Percentiles rank a stretch among this genome's conserved stretches.
Evolutionary conservation across 2,329 filamentous ascomycete genomes (phyloP).

Genomic region (Chlorencoelia australis): DNA sequence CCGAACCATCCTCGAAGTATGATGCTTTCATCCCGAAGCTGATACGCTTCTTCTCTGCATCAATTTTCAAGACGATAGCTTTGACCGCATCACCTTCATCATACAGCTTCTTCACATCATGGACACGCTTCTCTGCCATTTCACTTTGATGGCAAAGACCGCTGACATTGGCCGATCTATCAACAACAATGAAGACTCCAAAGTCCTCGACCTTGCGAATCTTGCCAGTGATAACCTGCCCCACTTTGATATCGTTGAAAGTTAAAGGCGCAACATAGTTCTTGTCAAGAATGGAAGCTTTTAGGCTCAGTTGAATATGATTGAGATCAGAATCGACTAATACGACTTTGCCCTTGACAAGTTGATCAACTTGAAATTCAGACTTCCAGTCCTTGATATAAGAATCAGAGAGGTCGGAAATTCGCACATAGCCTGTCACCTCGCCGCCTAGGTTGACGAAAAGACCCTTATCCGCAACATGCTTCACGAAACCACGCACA

Average conservation of each 20-base stretch:
- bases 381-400: slow-evolving; percentile 96
- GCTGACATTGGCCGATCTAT: slow-evolving; percentile 79
- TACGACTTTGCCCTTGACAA: slow-evolving; percentile 80
- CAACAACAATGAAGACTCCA: slow-evolving; percentile 86
- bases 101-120: slow-evolving; percentile 83
- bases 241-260: slow-evolving; percentile 66
- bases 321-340: slow-evolving; percentile 56
- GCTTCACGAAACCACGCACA: slow-evolving; percentile 84
- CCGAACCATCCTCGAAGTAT: slow-evolving; percentile 61
- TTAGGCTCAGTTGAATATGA: slow-evolving; percentile 78
- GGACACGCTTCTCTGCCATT: slow-evolving; percentile 74
- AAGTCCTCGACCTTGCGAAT: slow-evolving; percentile 91
- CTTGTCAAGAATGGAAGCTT: slow-evolving; percentile 71
- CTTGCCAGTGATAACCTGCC: slow-evolving; percentile 79
- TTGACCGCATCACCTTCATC: slow-evolving; percentile 89
- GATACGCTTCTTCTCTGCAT: slow-evolving; percentile 65
- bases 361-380: slow-evolving; percentile 75
- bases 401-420: slow-evolving; percentile 80
- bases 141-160: slow-evolving; percentile 88
- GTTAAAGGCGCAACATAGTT: slow-evolving; percentile 65
- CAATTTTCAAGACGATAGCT: slow-evolving; percentile 73
- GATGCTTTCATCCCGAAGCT: slow-evolving; percentile 90
- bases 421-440: slow-evolving; percentile 72
- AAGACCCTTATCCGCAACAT: slow-evolving; percentile 78
- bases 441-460: slow-evolving; percentile 77